A percentile compares a stretch with the other conserved stretches of the same genome.
These are phyloP conservation scores for Malus orientalis DNA, from an alignment of 306 rosid genomes.

Conservation along the genomic window DNA sequence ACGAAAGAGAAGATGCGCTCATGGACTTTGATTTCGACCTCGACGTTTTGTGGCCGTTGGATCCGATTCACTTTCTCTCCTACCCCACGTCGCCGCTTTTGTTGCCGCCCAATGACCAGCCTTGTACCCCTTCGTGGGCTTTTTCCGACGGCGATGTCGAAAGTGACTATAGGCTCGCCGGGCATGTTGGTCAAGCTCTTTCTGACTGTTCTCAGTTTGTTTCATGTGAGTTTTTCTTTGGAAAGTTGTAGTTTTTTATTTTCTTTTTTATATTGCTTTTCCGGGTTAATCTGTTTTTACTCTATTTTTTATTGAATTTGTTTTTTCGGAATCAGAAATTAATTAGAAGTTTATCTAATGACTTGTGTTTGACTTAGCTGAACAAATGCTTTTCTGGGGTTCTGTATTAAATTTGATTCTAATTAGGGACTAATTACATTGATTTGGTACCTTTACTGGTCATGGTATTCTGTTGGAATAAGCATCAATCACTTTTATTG, in stretches of 20 bases:
- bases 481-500: not conserved
- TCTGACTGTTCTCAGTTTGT: conserved; percentile 32
- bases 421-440: not conserved
- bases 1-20: conserved; percentile 1
- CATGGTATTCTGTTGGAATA: not conserved
- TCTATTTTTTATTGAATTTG: not conserved
- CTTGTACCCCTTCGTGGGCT: conserved; percentile 62
- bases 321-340: not conserved
- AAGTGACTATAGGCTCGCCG: conserved; percentile 3
- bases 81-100: conserved; percentile 56
- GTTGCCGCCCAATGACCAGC: conserved; percentile 47
- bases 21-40: conserved; percentile 84
- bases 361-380: not conserved
- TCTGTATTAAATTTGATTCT: not conserved
- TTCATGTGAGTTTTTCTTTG: conserved; percentile 44
- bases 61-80: conserved; percentile 50
- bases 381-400: not conserved
- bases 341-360: not conserved
- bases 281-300: not conserved
- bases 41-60: conserved; percentile 61
- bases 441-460: not conserved
- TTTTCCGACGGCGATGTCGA: conserved; percentile 39
- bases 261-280: not conserved
- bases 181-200: conserved; percentile 24
- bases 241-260: not conserved